These are phyloP conservation scores for Powellomyces hirtus DNA, from an alignment of 192 early-diverging fungal genomes.

Conservation along the genomic window DNA sequence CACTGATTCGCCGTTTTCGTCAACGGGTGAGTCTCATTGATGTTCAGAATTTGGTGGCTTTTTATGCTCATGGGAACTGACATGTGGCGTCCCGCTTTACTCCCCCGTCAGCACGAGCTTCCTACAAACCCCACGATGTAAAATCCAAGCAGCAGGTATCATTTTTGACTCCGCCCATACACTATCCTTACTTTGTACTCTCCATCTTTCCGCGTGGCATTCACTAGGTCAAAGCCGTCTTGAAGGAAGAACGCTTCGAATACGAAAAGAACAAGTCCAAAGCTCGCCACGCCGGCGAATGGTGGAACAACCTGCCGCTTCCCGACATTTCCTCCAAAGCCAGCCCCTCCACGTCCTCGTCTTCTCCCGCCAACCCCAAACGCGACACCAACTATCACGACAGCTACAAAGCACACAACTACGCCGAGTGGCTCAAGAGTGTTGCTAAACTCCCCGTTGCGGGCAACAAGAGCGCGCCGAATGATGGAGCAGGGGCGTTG, in stretches of 20 bases:
- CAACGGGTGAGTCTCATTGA: not conserved
- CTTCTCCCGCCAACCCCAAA: constrained; percentile 5
- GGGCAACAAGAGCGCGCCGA: constrained; percentile 24
- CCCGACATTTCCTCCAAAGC: too few species aligned
- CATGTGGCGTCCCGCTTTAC: not conserved
- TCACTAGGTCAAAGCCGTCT: constrained; percentile 20
- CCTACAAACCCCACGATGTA: constrained; percentile 25
- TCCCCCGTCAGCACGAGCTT: not conserved
- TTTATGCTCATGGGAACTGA: not conserved
- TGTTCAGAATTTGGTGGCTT: too few species aligned
- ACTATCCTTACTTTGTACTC: constrained; percentile 17
- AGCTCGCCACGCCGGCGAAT: constrained; percentile 41
- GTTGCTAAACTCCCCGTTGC: constrained; percentile 20
- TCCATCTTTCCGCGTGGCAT: not conserved
- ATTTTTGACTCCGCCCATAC: not conserved
- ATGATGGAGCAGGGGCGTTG: not conserved
- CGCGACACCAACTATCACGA: constrained; percentile 35
- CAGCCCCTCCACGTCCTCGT: not conserved
- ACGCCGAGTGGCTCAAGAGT: constrained; percentile 19
- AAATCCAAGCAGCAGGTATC: too few species aligned
- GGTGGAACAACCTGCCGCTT: constrained; percentile 28
- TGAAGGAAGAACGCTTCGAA: constrained; percentile 35
- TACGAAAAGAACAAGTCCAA: constrained; percentile 46
- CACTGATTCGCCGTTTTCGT: constrained; percentile 4
- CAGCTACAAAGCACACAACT: constrained; percentile 40